phyloP scores from a whole-genome alignment of 139 green algal genomes.

The Dunaliella sp. region DNA sequence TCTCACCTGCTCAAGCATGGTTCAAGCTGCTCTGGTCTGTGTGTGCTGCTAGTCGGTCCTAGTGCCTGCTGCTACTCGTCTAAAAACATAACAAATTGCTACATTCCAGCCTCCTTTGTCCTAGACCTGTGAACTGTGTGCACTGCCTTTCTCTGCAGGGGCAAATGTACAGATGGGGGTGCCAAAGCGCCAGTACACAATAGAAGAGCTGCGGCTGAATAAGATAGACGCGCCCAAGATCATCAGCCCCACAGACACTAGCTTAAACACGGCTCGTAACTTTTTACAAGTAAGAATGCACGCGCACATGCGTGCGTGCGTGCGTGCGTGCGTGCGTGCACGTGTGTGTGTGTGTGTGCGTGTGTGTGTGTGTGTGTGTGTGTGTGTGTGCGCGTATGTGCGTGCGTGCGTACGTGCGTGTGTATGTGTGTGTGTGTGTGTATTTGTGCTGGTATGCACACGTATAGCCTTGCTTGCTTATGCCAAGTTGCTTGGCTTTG shows the following conservation, averaged over 20 bases:
- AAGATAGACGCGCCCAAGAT: conserved; percentile 78
- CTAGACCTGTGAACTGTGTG: no score
- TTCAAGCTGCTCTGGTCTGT: no score
- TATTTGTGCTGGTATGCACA: no score
- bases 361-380: background rate
- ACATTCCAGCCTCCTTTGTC: no score
- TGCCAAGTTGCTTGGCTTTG: no score
- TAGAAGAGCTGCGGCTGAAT: conserved; percentile 90
- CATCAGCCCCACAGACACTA: conserved; percentile 75
- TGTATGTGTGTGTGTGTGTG: no score
- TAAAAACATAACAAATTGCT: no score
- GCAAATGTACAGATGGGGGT: conserved; percentile 34
- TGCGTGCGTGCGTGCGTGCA: background rate
- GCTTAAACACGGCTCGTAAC: conserved; percentile 40
- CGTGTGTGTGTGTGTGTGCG: background rate
- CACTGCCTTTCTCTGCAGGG: background rate
- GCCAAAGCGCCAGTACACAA: conserved; percentile 71
- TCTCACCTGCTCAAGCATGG: no score
- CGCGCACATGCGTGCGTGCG: conserved; percentile 1
- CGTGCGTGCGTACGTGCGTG: no score
- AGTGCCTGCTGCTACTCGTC: no score
- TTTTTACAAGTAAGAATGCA: background rate
- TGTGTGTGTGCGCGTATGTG: background rate
- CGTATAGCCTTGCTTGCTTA: no score
- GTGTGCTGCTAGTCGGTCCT: no score